phyloP scores from a whole-genome alignment of 805 yeast genomes.

The Pichia insulana region DNA sequence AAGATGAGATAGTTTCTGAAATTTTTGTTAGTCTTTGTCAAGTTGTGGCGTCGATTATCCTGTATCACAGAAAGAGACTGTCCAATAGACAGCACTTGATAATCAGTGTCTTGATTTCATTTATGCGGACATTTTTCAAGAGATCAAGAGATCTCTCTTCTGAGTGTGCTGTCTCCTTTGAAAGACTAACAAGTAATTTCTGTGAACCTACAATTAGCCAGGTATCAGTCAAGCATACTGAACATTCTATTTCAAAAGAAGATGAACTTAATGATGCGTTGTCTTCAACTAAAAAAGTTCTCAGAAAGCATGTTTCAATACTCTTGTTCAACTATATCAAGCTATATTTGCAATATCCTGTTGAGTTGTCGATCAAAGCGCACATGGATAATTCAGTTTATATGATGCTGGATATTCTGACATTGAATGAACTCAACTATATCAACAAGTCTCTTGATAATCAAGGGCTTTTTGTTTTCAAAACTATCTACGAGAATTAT shows the following conservation, averaged over 20 bases:
- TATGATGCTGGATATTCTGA: conserved; percentile 58
- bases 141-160: conserved; percentile 7
- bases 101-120: conserved; percentile 36
- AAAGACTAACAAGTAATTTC: conserved; percentile 55
- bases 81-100: conserved; percentile 68
- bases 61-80: conserved; percentile 63
- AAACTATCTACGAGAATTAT: conserved; percentile 61
- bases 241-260: conserved; percentile 14
- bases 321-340: conserved; percentile 52
- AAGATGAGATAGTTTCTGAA: background rate
- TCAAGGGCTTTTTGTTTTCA: conserved; percentile 61
- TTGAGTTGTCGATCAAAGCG: conserved; percentile 38
- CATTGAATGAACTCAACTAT: conserved; percentile 54
- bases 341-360: conserved; percentile 41
- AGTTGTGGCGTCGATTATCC: conserved; percentile 49
- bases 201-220: conserved; percentile 52
- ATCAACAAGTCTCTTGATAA: conserved; percentile 59
- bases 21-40: conserved; percentile 34
- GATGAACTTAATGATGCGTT: conserved; percentile 44
- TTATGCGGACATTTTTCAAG: conserved; percentile 40
- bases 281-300: conserved; percentile 44
- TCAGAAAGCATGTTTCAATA: conserved; percentile 57
- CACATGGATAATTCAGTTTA: conserved; percentile 49
- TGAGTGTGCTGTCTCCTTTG: conserved; percentile 37
- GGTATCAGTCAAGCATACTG: conserved; percentile 8